Conservation (phyloP, 768 basidiomycete genomes). For the Sistotremastrum suecicum region DNA sequence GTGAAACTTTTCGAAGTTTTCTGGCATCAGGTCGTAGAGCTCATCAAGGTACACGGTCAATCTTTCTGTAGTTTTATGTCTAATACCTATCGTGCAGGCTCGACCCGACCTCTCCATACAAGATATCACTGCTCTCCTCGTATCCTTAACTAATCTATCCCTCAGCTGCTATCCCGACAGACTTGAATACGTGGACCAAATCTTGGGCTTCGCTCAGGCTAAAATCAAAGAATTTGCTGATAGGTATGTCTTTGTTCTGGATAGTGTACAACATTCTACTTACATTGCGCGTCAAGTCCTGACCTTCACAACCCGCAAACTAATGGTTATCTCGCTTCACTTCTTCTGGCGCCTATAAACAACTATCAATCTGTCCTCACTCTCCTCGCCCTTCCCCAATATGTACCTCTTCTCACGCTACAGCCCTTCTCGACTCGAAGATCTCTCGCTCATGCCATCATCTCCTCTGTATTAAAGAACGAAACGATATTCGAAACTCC, state of each 20-base stretch:
- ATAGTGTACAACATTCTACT: not conserved
- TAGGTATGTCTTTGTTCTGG: constrained; percentile 32
- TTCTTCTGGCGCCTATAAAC: constrained; percentile 89
- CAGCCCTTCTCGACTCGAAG: constrained; percentile 87
- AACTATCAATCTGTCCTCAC: constrained; percentile 95
- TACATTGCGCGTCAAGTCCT: constrained; percentile 31
- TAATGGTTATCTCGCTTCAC: constrained; percentile 75
- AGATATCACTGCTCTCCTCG: constrained; percentile 90
- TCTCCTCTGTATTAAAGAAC: constrained; percentile 91
- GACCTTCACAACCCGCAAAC: constrained; percentile 85
- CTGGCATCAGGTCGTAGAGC: constrained; percentile 95
- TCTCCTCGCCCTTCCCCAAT: constrained; percentile 88
- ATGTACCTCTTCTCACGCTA: constrained; percentile 64
- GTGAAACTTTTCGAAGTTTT: constrained; percentile 97
- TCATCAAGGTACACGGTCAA: constrained; percentile 66
- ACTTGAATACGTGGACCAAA: constrained; percentile 94
- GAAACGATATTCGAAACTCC: constrained; percentile 89
- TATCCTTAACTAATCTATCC: constrained; percentile 89
- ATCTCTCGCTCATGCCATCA: constrained; percentile 87
- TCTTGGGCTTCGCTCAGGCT: constrained; percentile 74
- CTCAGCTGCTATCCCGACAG: constrained; percentile 95
- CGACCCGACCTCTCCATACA: constrained; percentile 95
- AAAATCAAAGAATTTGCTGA: constrained; percentile 78
- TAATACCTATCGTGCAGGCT: constrained; percentile 37
- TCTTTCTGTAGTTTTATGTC: not conserved